Evolutionary conservation across 2,329 filamentous ascomycete genomes (phyloP).

Genomic region (Talaromyces sp.): DNA sequence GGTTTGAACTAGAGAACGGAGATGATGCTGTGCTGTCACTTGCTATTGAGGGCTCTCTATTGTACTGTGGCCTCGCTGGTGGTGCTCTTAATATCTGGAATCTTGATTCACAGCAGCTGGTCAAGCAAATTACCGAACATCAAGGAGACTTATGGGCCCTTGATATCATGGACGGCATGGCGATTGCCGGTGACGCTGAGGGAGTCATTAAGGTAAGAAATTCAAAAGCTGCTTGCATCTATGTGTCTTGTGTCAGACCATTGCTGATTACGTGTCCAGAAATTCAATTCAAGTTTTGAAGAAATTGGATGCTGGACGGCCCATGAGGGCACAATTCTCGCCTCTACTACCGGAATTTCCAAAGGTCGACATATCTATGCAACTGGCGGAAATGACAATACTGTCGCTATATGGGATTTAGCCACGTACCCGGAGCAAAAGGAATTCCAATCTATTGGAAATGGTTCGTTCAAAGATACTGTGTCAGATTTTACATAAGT

Average conservation of each 20-base stretch:
- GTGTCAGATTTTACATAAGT: neutral
- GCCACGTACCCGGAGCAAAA: slow-evolving; percentile 49
- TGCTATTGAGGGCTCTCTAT: slow-evolving; percentile 80
- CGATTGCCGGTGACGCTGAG: slow-evolving; percentile 85
- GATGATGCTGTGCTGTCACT: slow-evolving; percentile 68
- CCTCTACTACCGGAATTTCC: slow-evolving; percentile 69
- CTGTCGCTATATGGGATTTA: slow-evolving; percentile 82
- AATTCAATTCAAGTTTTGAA: slow-evolving; percentile 78
- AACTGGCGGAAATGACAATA: slow-evolving; percentile 88
- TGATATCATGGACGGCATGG: slow-evolving; percentile 74
- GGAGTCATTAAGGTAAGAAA: slow-evolving; percentile 70
- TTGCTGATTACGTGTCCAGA: slow-evolving; percentile 35
- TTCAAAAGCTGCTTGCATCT: neutral
- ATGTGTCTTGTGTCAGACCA: neutral
- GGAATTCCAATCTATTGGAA: slow-evolving; percentile 49
- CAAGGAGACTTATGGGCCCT: slow-evolving; percentile 79
- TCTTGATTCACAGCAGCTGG: slow-evolving; percentile 83
- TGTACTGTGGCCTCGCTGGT: slow-evolving; percentile 83
- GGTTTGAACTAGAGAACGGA: slow-evolving; percentile 61
- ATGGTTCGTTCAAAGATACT: slow-evolving; percentile 39
- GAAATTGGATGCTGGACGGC: slow-evolving; percentile 73
- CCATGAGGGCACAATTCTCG: slow-evolving; percentile 79
- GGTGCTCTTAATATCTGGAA: slow-evolving; percentile 96
- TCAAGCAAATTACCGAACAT: slow-evolving; percentile 78
- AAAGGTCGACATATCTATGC: slow-evolving; percentile 77